Base-by-base conservation (phyloP, 352 stramenopile species). In the Paralagenidium karlingii region DNA sequence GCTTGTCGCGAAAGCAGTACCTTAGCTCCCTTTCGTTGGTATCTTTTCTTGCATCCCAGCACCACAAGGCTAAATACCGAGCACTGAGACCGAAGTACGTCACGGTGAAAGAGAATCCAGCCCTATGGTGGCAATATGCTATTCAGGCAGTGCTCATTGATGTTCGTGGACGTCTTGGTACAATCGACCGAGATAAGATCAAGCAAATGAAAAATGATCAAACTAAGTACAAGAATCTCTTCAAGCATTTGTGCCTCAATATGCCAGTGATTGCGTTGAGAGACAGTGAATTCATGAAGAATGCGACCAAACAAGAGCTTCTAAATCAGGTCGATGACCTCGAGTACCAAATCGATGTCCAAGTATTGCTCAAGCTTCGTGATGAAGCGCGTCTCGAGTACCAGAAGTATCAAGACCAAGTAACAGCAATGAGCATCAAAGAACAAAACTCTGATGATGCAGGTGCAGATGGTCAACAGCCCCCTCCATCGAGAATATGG, bases 61-160 rank as follows among this genome's bases (percentile, higher is more conserved):
- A 62, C 26, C 59, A 68, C 12, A 70, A 86, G 40, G 55, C 60
- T 24, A 51, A 65, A 15, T 88, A 87, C 36, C 45, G 65, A 2
- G 50, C 62, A 20, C 38, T 88, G 32, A 64, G 74, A n/a, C 75
- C 78, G 3, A 58, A 57, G 15, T 43, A 49, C 16, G 36, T 63
- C 24, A 45, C 43, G 16, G 68, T 87, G 0, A 52, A 46, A 20
- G 56, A 75, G 5, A 55, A 83, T 26, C 63, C 74, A 3, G 55
- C 50, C 20, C 49, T 47, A 5, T 91, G 78, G 78, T 91, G 78
- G 78, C 46, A 41, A 20, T 91, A 82, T 48, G 75, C 71, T n/a
- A 77, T 89, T 21, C 59, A 60, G 24, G 63, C 78, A 1, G 68
- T 87, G 19, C 37, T 89, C 7, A 33, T 85, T 26, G 78, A 91